These are phyloP conservation scores for Chytriomyces confervae DNA, from an alignment of 192 early-diverging fungal species.

Conservation along the genomic window DNA sequence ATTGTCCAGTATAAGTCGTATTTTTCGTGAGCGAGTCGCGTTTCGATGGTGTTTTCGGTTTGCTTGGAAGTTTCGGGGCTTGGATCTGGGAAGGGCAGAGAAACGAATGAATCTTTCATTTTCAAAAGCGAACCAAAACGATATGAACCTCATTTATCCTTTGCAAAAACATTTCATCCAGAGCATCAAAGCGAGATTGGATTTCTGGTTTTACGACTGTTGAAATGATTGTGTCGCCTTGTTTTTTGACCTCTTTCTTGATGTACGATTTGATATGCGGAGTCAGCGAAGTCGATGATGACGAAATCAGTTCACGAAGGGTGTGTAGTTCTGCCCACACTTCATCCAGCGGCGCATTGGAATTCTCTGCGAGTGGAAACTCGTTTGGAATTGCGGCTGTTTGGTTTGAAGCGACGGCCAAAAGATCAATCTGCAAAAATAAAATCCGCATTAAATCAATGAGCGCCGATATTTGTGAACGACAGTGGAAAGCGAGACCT, in stretches of 20 bases:
- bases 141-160: background rate
- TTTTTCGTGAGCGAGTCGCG: background rate
- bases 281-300: background rate
- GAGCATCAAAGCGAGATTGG: background rate
- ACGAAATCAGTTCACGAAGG: no score
- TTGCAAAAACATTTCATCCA: background rate
- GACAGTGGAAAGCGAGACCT: background rate
- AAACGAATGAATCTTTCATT: no score
- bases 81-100: background rate
- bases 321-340: background rate
- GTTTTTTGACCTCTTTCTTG: slow-evolving; percentile 21
- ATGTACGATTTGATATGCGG: slow-evolving; percentile 11
- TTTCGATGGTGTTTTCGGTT: background rate
- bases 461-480: no score
- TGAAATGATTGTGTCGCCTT: background rate
- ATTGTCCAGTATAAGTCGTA: background rate
- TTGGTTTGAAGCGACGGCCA: no score
- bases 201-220: slow-evolving; percentile 14
- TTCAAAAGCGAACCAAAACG: no score
- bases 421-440: no score
- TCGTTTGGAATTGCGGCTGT: no score
- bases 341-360: background rate
- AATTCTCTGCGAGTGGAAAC: no score
- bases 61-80: slow-evolving; percentile 1
- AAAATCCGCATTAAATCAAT: no score